Evolutionary conservation across 768 basidiomycete genomes (phyloP).

Genomic region (Suillus decipiens): DNA sequence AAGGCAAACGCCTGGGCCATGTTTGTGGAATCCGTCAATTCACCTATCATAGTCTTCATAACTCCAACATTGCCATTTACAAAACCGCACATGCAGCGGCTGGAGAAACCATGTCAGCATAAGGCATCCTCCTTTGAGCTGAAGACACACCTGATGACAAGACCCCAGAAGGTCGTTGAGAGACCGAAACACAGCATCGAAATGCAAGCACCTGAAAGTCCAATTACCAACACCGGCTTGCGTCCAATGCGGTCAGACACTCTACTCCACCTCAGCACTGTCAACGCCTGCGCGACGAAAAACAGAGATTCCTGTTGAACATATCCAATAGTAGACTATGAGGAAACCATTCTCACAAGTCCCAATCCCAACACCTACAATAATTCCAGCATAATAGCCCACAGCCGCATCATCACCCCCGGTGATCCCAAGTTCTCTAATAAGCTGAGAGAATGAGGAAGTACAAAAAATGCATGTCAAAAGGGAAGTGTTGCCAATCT

Average conservation of each 20-base stretch:
- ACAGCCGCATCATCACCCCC: slow-evolving; percentile 64
- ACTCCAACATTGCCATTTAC: slow-evolving; percentile 49
- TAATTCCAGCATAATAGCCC: slow-evolving; percentile 67
- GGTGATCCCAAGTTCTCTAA: slow-evolving; percentile 61
- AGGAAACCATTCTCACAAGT: not conserved
- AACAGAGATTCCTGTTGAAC: slow-evolving; percentile 57
- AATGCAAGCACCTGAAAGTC: slow-evolving; percentile 49
- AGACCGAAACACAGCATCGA: slow-evolving; percentile 66
- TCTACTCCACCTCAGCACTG: slow-evolving; percentile 65
- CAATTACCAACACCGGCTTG: slow-evolving; percentile 58
- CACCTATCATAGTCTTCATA: slow-evolving; percentile 71
- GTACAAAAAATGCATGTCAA: not conserved
- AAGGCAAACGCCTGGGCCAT: slow-evolving; percentile 37
- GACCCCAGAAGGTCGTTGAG: slow-evolving; percentile 52
- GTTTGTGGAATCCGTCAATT: slow-evolving; percentile 47
- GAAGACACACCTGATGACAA: slow-evolving; percentile 53
- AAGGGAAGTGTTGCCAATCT: not conserved
- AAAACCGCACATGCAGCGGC: slow-evolving; percentile 37
- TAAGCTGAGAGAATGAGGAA: slow-evolving; percentile 42
- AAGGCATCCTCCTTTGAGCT: not conserved
- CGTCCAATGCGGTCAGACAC: slow-evolving; percentile 60
- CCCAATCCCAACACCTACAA: slow-evolving; percentile 38
- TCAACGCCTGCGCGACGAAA: slow-evolving; percentile 56
- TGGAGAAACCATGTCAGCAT: slow-evolving; percentile 7
- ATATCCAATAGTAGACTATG: slow-evolving; percentile 1